A percentile compares a stretch with the other conserved stretches of the same genome.
Conservation (phyloP, 305 asterid genomes). For the Fraxinus latifolia region DNA sequence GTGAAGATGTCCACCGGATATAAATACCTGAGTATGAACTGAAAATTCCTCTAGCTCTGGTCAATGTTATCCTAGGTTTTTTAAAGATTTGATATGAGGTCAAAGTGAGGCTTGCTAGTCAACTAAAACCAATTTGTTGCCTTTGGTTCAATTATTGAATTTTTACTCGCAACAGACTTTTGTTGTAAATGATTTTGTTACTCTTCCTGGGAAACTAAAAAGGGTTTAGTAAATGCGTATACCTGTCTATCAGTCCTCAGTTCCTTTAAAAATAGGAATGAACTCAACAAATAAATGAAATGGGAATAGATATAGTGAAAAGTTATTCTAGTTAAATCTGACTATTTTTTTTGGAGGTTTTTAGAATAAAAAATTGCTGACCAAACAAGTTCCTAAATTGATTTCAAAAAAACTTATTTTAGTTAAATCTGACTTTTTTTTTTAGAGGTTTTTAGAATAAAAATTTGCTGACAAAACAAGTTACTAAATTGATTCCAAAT, state of each 20-base stretch:
- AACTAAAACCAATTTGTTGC: neutral
- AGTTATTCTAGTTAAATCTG: neutral
- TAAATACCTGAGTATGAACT: neutral
- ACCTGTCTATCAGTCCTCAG: neutral
- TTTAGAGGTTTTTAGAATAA: neutral
- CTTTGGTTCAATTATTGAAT: neutral
- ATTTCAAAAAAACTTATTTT: neutral
- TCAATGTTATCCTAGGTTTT: neutral
- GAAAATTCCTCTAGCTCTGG: neutral
- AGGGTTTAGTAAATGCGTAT: neutral
- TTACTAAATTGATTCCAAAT: conserved; percentile 5
- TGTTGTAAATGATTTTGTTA: neutral
- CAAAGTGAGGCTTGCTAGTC: neutral
- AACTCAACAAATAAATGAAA: neutral
- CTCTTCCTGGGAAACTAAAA: neutral
- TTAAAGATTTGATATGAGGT: neutral
- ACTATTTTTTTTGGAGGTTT: neutral
- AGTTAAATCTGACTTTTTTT: neutral
- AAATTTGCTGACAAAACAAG: neutral
- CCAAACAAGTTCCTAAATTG: neutral
- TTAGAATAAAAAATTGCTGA: neutral
- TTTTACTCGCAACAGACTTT: neutral
- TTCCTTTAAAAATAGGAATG: neutral
- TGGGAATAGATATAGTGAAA: neutral
- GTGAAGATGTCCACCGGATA: neutral